Evolutionary conservation across 2,329 filamentous ascomycete species (phyloP).

Genomic region (Chlorencoelia australis): DNA sequence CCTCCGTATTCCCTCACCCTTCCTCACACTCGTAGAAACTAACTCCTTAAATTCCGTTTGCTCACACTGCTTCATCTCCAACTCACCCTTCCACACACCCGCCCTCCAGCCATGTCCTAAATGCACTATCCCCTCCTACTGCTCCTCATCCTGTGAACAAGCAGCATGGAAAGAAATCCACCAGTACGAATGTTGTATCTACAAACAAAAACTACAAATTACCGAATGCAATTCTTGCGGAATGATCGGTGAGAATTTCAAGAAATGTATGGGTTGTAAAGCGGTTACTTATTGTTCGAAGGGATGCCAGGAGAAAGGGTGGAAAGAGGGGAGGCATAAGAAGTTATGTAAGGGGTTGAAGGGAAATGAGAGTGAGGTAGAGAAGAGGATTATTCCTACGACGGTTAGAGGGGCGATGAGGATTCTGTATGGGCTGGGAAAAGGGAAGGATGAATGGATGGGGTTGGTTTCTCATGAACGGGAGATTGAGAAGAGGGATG

Average conservation of each 20-base stretch:
- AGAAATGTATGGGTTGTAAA: not conserved
- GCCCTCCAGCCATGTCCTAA: too few relatives aligned
- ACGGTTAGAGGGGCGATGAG: not conserved
- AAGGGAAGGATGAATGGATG: not conserved
- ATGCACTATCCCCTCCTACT: too few relatives aligned
- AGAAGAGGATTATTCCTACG: too few relatives aligned
- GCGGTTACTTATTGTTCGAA: not conserved
- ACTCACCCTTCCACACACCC: too few relatives aligned
- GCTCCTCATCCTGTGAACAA: too few relatives aligned
- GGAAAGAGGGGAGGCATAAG: not conserved
- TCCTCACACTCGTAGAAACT: too few relatives aligned
- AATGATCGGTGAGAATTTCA: not conserved
- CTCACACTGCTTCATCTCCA: too few relatives aligned
- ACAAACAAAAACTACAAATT: not conserved
- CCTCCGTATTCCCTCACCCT: too few relatives aligned
- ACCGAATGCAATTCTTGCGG: not conserved
- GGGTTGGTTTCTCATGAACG: not conserved
- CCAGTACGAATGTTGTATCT: too few relatives aligned
- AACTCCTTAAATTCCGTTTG: too few relatives aligned
- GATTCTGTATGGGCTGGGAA: not conserved
- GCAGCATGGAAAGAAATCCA: too few relatives aligned
- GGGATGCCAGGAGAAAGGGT: not conserved
- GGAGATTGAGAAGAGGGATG: not conserved
- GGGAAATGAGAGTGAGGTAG: not conserved
- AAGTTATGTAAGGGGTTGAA: not conserved